Evolutionary conservation across 2,329 filamentous ascomycete genomes (phyloP), one percentile per base, ranked within the genome.

Genomic region (Gnomoniopsis sp.): DNA sequence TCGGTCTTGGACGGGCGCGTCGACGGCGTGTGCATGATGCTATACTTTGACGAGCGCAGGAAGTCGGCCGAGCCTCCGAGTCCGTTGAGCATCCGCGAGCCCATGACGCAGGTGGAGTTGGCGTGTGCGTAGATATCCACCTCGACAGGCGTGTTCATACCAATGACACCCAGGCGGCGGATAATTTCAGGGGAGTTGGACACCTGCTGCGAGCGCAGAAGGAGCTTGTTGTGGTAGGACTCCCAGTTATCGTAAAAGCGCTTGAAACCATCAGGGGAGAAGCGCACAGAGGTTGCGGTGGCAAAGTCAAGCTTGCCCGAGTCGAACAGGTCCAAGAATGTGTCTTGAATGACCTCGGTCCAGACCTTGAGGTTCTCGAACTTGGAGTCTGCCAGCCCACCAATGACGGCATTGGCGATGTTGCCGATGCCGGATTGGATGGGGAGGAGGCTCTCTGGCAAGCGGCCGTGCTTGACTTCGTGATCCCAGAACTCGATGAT

Each of bases 61-160:
- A 95, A 95, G 70, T 95, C 90, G 54, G 90, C 90, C 1, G 86
- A 89, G 3, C 90, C 90, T 52, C 90, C 90, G 7, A 95, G 85
- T 12, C 90, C 90, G 77, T 93, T 93, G 61, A 95, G 82, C 89
- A 93, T 95, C 58, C 92, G 87, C 62, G 83, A 88, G 64, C 92
- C 91, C 86, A 95, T 91, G 22, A 96, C 91, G 70, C 89, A 93
- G 56, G 91, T 96, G 62, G 83, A 88, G 84, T 96, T 96, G 67
- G 92, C 92, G 76, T 96, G 91, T 2, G 91, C 92, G 76, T 96
- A 96, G 69, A 96, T 96, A 75, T 96, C 92, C 17, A 96, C 91
- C 76, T 96, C 92, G 49, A 96, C 90, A 22, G 91, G 91, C 0
- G 91, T 96, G 82, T 96, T 96, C 91, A 96, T 96, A 72, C 90